Conservation (phyloP, 2,329 filamentous ascomycete species). For the Exserohilum turcica region DNA sequence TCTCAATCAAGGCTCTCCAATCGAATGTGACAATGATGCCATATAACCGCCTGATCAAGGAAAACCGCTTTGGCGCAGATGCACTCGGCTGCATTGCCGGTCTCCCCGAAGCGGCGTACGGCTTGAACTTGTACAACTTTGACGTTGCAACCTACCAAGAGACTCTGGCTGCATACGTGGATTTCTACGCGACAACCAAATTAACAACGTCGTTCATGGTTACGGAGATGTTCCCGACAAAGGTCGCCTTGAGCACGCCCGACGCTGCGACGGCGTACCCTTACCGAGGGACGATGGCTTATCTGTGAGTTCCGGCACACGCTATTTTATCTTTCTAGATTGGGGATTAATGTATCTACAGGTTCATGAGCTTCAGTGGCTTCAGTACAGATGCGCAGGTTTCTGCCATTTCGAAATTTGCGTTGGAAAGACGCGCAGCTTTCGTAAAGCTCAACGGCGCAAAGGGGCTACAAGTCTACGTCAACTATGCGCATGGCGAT, state of each 20-base stretch:
- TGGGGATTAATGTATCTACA: background rate
- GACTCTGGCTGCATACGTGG: background rate
- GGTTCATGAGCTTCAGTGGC: conserved; percentile 9
- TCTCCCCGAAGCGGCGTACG: background rate
- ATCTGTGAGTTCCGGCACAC: background rate
- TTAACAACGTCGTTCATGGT: background rate
- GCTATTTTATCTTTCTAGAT: no score
- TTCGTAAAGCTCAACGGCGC: conserved; percentile 5
- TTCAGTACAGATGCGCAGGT: conserved; percentile 1
- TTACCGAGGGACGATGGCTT: background rate
- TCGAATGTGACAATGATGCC: conserved; percentile 1
- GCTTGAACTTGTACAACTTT: background rate
- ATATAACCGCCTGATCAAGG: conserved; percentile 1
- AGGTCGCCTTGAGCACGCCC: background rate
- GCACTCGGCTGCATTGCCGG: background rate
- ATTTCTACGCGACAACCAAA: background rate
- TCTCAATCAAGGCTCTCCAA: background rate
- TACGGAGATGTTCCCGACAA: background rate
- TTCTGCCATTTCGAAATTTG: background rate
- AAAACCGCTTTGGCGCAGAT: background rate
- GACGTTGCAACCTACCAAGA: conserved; percentile 1
- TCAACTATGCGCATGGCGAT: conserved; percentile 7
- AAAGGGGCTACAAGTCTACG: conserved; percentile 5
- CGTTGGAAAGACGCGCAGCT: background rate
- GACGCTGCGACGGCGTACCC: background rate